Evolutionary conservation across 192 early-diverging fungal genomes (phyloP).

Genomic region (Backusella morwellensis): DNA sequence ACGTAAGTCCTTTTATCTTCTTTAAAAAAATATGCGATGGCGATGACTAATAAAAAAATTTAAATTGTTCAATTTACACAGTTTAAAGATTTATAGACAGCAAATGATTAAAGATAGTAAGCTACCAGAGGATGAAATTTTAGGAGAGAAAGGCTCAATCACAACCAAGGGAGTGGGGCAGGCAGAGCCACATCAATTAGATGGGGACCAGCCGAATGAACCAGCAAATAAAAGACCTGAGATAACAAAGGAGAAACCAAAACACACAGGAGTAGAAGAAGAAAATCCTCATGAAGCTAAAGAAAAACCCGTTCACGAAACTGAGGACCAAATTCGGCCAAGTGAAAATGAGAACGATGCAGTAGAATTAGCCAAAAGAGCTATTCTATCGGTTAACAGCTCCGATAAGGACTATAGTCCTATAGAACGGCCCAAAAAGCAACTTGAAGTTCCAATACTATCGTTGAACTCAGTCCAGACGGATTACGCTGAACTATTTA

Average conservation of each 20-base stretch:
- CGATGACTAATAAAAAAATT: not conserved
- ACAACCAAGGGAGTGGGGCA: not conserved
- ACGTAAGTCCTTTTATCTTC: conserved; percentile 15
- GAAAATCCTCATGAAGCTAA: not conserved
- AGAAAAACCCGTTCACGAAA: not conserved
- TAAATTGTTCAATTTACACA: not conserved
- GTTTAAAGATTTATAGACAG: not conserved
- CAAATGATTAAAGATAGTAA: conserved; percentile 5
- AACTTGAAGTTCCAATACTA: not conserved
- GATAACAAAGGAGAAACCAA: not conserved
- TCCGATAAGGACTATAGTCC: not conserved
- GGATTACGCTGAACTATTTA: not conserved
- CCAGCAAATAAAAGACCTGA: not conserved
- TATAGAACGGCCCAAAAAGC: not conserved
- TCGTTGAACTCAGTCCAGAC: not conserved
- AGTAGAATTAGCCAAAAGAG: not conserved
- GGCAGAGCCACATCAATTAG: not conserved
- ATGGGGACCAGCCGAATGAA: not conserved
- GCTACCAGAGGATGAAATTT: not conserved
- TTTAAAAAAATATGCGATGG: not conserved
- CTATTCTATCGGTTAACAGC: not conserved
- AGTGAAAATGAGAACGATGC: not conserved
- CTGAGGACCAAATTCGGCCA: not conserved
- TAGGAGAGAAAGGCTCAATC: not conserved
- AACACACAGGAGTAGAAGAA: not conserved